These are phyloP conservation scores for Schwanniomyces sp. DNA, from an alignment of 805 yeast genomes.

Conservation along the genomic window DNA sequence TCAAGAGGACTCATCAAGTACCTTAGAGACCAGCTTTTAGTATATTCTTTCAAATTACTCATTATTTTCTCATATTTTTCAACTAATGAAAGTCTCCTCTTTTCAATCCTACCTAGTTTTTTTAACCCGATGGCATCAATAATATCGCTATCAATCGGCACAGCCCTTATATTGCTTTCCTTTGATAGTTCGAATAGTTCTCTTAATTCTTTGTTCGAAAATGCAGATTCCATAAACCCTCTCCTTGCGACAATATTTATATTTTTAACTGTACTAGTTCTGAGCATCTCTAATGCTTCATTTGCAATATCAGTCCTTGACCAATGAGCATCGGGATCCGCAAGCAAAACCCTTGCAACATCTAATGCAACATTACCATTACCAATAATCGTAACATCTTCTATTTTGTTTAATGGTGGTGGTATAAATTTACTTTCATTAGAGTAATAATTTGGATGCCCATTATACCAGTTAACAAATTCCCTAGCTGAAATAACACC, in stretches of 20 bases:
- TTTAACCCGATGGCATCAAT: slow-evolving; percentile 24
- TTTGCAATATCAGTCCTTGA: slow-evolving; percentile 68
- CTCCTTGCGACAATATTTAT: slow-evolving; percentile 83
- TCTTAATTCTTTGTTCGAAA: slow-evolving; percentile 88
- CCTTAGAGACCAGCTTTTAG: slow-evolving; percentile 61
- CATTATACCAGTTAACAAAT: slow-evolving; percentile 97
- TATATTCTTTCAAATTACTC: neutral
- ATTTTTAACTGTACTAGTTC: slow-evolving; percentile 52
- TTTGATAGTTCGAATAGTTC: slow-evolving; percentile 67
- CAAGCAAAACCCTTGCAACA: slow-evolving; percentile 75
- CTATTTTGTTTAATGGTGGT: slow-evolving; percentile 62
- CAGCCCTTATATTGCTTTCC: slow-evolving; percentile 47
- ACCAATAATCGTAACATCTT: slow-evolving; percentile 80
- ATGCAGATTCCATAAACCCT: slow-evolving; percentile 82
- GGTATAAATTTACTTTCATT: slow-evolving; percentile 27
- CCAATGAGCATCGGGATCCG: slow-evolving; percentile 57
- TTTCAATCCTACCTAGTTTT: slow-evolving; percentile 50
- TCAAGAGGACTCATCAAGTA: slow-evolving; percentile 68
- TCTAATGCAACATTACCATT: slow-evolving; percentile 97
- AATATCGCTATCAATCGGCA: slow-evolving; percentile 33
- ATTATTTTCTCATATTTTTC: slow-evolving; percentile 41
- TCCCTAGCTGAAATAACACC: slow-evolving; percentile 80
- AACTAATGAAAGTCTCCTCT: slow-evolving; percentile 65
- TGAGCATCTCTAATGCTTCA: slow-evolving; percentile 56
- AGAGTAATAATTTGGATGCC: slow-evolving; percentile 62